Conservation (phyloP, 345 rosid genomes). For the Clausena lansium region DNA sequence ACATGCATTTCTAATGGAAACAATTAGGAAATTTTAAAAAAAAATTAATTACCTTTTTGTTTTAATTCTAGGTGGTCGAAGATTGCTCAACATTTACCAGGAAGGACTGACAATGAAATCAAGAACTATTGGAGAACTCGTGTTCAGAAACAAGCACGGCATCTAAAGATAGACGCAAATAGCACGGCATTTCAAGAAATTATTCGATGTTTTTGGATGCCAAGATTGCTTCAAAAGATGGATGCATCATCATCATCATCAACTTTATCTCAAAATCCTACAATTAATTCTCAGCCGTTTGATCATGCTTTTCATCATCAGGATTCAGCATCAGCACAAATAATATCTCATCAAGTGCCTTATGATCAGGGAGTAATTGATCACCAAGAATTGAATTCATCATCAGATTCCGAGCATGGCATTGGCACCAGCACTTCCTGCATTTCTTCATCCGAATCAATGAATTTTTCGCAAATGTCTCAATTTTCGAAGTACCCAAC, state of each 20-base stretch:
- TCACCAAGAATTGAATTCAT: conserved; percentile 29
- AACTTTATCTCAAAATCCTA: background rate
- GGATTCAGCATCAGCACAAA: background rate
- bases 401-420: conserved; percentile 35
- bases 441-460: conserved; percentile 31
- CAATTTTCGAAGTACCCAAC: conserved; percentile 25
- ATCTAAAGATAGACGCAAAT: conserved; percentile 54
- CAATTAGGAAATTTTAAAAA: no score
- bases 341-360: background rate
- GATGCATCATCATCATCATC: conserved; percentile 21
- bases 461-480: conserved; percentile 18
- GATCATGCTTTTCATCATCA: background rate
- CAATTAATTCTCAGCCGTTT: conserved; percentile 5
- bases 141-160: conserved; percentile 62
- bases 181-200: conserved; percentile 53
- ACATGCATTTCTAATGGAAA: no score
- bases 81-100: conserved; percentile 72
- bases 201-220: conserved; percentile 53
- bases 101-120: conserved; percentile 76
- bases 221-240: conserved; percentile 46
- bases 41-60: background rate
- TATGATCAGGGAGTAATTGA: background rate
- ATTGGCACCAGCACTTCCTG: conserved; percentile 19
- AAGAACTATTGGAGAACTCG: conserved; percentile 83
- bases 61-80: conserved; percentile 53